These are phyloP conservation scores for Mortierella sp. DNA, from an alignment of 371 early-diverging fungal genomes.

Conservation along the genomic window DNA sequence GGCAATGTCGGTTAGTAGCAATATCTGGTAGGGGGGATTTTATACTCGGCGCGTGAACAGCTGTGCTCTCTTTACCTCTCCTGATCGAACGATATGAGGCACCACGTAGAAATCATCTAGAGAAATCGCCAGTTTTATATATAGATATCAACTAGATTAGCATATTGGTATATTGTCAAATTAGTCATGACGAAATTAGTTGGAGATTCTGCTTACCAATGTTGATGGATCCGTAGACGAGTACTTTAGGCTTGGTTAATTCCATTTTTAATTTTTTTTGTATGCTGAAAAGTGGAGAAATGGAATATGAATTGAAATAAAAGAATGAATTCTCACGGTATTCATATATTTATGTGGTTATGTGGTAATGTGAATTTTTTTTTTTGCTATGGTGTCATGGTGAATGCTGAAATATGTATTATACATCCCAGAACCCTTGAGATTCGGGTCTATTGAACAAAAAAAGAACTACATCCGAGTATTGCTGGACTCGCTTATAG, in stretches of 20 bases:
- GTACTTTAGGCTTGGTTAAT: slow-evolving; percentile 62
- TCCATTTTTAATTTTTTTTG: slow-evolving; percentile 16
- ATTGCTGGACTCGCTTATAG: not conserved
- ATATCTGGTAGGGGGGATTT: not conserved
- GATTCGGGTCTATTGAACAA: too few relatives aligned
- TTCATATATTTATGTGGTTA: not conserved
- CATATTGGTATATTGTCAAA: not conserved
- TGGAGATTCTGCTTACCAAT: slow-evolving; percentile 76
- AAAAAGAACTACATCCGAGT: not conserved
- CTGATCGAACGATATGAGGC: slow-evolving; percentile 83
- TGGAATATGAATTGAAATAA: not conserved
- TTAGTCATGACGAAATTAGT: not conserved
- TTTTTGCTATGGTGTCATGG: too few relatives aligned
- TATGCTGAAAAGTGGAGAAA: not conserved
- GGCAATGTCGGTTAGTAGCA: not conserved
- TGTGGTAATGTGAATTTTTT: too few relatives aligned
- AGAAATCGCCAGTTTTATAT: not conserved
- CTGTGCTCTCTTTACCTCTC: slow-evolving; percentile 68
- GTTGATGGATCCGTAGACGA: slow-evolving; percentile 89
- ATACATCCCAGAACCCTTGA: too few relatives aligned
- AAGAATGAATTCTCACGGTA: not conserved
- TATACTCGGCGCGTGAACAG: not conserved
- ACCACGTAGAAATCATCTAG: slow-evolving; percentile 85
- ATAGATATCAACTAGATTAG: not conserved
- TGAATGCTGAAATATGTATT: not conserved